Evolutionary conservation across 2,329 filamentous ascomycete genomes (phyloP).

Genomic region (Aspergillus quadrilineatus): DNA sequence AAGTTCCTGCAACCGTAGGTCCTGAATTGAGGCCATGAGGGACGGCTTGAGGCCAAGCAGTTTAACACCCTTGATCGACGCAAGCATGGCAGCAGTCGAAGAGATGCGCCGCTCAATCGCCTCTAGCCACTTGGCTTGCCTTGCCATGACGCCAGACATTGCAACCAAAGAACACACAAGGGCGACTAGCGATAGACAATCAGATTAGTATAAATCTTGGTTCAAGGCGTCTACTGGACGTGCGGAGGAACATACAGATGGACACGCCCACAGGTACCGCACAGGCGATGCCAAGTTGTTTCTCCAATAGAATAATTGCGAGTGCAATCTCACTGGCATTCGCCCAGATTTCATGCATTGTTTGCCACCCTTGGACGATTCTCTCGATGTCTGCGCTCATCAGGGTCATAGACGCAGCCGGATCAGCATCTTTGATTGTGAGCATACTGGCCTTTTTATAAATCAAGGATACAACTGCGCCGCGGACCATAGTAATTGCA

Average conservation of each 20-base stretch:
- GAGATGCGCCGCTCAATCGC: conserved; percentile 52
- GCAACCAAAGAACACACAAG: conserved; percentile 36
- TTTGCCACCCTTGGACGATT: conserved; percentile 42
- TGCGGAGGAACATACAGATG: conserved; percentile 29
- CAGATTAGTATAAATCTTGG: not conserved
- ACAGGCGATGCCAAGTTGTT: conserved; percentile 45
- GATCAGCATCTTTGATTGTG: conserved; percentile 34
- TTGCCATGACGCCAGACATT: conserved; percentile 38
- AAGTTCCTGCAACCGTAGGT: conserved; percentile 43
- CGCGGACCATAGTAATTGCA: conserved; percentile 45
- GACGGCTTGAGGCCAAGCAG: conserved; percentile 49
- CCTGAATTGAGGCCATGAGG: conserved; percentile 40
- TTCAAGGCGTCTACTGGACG: no score
- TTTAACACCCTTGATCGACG: conserved; percentile 54
- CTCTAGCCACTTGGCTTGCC: conserved; percentile 50
- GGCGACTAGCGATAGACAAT: conserved; percentile 25
- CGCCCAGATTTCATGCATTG: conserved; percentile 48
- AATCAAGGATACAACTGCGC: conserved; percentile 49
- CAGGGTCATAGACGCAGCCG: conserved; percentile 42
- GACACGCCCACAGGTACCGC: conserved; percentile 46
- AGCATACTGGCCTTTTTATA: conserved; percentile 46
- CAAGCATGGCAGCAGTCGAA: conserved; percentile 49
- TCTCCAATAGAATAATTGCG: conserved; percentile 45
- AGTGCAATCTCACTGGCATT: conserved; percentile 47
- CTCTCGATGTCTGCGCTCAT: conserved; percentile 50